phyloP scores from a whole-genome alignment of 176 grass and related monocot genomes.

The Lolium multiflorum region DNA sequence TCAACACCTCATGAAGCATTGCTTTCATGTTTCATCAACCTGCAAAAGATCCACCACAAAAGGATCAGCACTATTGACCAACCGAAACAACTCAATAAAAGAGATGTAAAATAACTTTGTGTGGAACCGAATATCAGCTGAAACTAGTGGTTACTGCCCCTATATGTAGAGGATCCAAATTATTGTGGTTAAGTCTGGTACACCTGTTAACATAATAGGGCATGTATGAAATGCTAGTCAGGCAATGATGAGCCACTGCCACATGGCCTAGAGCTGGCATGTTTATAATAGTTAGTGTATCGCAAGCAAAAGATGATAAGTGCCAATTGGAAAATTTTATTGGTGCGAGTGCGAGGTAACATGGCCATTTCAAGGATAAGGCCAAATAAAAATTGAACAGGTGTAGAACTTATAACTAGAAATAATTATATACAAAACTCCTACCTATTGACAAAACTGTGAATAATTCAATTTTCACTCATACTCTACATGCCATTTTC shows the following conservation, averaged over 20 bases:
- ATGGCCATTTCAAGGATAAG: not conserved
- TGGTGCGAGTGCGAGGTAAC: not conserved
- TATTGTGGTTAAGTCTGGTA: constrained; percentile 13
- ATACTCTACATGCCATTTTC: not conserved
- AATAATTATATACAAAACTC: not conserved
- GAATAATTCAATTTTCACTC: constrained; percentile 3
- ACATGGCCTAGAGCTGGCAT: constrained; percentile 22
- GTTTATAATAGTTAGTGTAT: not conserved
- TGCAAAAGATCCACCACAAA: constrained; percentile 24
- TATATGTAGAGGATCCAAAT: constrained; percentile 6
- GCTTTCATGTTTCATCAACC: constrained; percentile 37
- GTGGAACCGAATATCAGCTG: not conserved
- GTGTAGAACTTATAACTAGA: not conserved
- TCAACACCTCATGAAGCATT: constrained; percentile 14
- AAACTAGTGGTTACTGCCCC: not conserved
- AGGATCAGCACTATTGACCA: constrained; percentile 14
- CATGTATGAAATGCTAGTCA: not conserved
- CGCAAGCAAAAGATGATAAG: not conserved
- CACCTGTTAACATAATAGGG: not conserved
- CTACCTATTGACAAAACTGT: not conserved
- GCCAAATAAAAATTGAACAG: not conserved
- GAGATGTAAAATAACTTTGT: not conserved
- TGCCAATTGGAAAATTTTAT: not conserved
- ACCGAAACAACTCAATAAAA: not conserved
- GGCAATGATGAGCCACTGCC: constrained; percentile 6